These are phyloP conservation scores for Clathrospora elynae DNA, from an alignment of 2,329 filamentous ascomycete species.

Conservation along the genomic window DNA sequence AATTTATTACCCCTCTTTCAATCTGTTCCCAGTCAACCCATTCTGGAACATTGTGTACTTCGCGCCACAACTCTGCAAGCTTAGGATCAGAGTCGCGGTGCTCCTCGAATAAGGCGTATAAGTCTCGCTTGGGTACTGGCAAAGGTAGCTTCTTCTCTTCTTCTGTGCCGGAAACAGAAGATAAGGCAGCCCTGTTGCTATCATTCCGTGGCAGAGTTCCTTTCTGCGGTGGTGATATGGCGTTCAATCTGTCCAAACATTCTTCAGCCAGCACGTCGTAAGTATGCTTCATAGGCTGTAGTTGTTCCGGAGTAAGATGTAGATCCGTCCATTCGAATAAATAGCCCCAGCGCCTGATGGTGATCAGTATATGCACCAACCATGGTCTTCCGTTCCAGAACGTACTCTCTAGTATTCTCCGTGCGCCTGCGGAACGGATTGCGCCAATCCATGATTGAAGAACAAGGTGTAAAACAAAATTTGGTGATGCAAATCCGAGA, in stretches of 20 bases:
- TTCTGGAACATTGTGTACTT: slow-evolving; percentile 69
- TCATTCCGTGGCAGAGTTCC: slow-evolving; percentile 49
- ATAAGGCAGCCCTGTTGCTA: slow-evolving; percentile 33
- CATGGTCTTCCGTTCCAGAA: slow-evolving; percentile 21
- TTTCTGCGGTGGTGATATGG: slow-evolving; percentile 59
- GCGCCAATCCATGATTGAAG: slow-evolving; percentile 48
- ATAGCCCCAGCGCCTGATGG: slow-evolving; percentile 64
- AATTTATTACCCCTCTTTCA: no score
- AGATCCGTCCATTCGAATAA: slow-evolving; percentile 70
- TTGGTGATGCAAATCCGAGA: neutral
- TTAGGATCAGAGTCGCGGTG: slow-evolving; percentile 63
- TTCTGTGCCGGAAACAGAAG: slow-evolving; percentile 35
- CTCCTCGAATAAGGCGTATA: slow-evolving; percentile 66
- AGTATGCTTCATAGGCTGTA: slow-evolving; percentile 64
- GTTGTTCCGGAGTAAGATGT: slow-evolving; percentile 65
- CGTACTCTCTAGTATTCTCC: slow-evolving; percentile 52
- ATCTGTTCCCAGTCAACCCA: slow-evolving; percentile 84
- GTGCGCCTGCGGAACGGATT: slow-evolving; percentile 52
- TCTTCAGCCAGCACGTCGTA: slow-evolving; percentile 73
- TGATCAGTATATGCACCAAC: slow-evolving; percentile 17
- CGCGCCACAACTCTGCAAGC: slow-evolving; percentile 64
- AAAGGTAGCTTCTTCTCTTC: slow-evolving; percentile 43
- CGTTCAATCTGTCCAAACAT: slow-evolving; percentile 67
- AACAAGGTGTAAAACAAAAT: neutral
- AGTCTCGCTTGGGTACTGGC: slow-evolving; percentile 56